Base-by-base conservation (phyloP, 805 yeast species). In the Nakazawaea anatomiae region DNA sequence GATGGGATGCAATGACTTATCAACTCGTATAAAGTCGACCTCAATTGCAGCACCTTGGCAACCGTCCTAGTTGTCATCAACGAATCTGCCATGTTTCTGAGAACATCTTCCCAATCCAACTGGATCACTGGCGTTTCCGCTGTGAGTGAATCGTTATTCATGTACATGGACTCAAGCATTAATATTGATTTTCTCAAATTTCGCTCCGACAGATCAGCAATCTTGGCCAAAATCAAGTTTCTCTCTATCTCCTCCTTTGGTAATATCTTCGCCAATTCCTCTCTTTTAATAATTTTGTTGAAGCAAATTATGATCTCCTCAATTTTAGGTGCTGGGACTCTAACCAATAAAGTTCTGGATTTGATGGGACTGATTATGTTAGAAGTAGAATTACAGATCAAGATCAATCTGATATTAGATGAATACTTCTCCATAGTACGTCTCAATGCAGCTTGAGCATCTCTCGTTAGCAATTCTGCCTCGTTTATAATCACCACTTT, bases 381-480 rank as follows among this genome's bases (percentile, higher is more conserved):
- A 27, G 96, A 88, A 29, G 96, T 88, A 3, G 97, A 81, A 63
- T 89, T 92, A 58, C 96, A 88, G 25, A 94, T 76, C 71, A 94
- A 71, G 36, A 94, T 79, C 55, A 94, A 72, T 54, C 99, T 79
- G 58, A 94, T 82, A 62, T 89, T 91, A 28, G 85, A 77, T 1
- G 97, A 88, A 67, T 89, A 91, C 64, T 89, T 91, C 64, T 91
- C 97, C 96, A 91, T 91, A 0, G 97, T 91, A 68, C 97, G 79
- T 76, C 97, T 82, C 54, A 91, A 71, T 0, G 97, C 97, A 4
- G 97, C 96, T 64, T 91, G 97, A 0, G 97, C 97, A 65, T 91
- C 97, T 67, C 96, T 79, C 25, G 90, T 84, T 55, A 91, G 73
- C 6, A 89, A 80, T 56, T 91, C 96, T 0, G 97, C 97, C 65